Conservation (phyloP, 257 asterid species). For the Fraxinus americana region DNA sequence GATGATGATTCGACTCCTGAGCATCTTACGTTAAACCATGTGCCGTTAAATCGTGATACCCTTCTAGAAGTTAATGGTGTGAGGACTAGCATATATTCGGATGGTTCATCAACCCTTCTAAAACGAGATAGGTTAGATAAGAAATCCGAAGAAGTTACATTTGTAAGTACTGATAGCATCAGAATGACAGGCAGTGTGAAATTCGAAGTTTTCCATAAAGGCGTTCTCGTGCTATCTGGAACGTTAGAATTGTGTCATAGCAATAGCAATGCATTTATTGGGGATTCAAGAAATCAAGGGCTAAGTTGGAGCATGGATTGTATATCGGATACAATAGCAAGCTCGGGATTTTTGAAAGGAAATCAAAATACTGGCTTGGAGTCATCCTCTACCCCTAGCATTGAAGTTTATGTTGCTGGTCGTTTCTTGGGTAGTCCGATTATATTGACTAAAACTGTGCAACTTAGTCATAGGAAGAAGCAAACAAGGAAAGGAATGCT, state of each 20-base stretch:
- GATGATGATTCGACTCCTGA: constrained; percentile 55
- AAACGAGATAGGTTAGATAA: constrained; percentile 62
- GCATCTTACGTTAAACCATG: constrained; percentile 55
- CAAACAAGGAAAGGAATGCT: constrained; percentile 58
- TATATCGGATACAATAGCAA: constrained; percentile 38
- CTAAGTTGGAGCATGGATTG: constrained; percentile 58
- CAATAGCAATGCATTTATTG: constrained; percentile 34
- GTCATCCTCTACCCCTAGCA: constrained; percentile 37
- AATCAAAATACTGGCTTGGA: constrained; percentile 34
- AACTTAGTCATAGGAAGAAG: constrained; percentile 54
- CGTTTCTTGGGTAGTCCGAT: constrained; percentile 62
- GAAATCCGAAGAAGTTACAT: constrained; percentile 62
- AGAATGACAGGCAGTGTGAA: constrained; percentile 61
- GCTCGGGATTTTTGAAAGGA: constrained; percentile 39
- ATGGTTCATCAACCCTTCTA: constrained; percentile 56
- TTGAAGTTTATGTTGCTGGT: constrained; percentile 78
- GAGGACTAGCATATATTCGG: constrained; percentile 58
- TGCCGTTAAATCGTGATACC: constrained; percentile 61
- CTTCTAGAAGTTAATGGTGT: constrained; percentile 71
- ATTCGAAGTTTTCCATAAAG: constrained; percentile 56
- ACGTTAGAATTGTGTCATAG: constrained; percentile 40
- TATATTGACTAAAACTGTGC: constrained; percentile 55
- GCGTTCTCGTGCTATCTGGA: constrained; percentile 54
- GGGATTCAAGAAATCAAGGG: constrained; percentile 43
- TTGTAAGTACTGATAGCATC: constrained; percentile 64